phyloP scores from a whole-genome alignment of 164 flowering plant genomes.

The Macadamia tetraphylla region DNA sequence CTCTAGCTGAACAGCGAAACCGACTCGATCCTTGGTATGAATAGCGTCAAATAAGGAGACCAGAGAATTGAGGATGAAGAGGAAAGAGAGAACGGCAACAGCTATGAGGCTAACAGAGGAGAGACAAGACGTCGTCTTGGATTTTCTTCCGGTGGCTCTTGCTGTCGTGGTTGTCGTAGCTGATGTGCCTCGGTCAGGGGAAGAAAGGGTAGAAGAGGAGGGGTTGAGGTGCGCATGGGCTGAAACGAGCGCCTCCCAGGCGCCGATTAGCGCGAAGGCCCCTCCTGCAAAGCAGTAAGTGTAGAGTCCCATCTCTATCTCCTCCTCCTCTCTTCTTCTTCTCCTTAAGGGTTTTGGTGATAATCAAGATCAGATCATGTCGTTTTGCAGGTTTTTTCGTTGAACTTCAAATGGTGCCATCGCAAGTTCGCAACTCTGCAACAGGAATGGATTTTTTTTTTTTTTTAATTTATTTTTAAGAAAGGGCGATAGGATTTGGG shows the following conservation, averaged over 20 bases:
- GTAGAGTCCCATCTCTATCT: conserved; percentile 51
- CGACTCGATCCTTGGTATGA: conserved; percentile 45
- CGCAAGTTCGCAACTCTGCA: too few relatives aligned
- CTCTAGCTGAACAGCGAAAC: conserved; percentile 59
- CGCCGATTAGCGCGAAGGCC: conserved; percentile 56
- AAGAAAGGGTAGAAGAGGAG: conserved; percentile 16
- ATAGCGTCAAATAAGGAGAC: conserved; percentile 47
- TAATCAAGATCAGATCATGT: too few relatives aligned
- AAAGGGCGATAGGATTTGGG: too few relatives aligned
- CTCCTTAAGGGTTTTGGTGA: too few relatives aligned
- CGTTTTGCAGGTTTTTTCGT: too few relatives aligned
- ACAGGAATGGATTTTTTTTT: too few relatives aligned
- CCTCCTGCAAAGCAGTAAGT: conserved; percentile 48
- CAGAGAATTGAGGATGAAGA: conserved; percentile 45
- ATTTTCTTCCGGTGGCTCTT: background rate
- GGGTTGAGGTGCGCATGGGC: conserved; percentile 10
- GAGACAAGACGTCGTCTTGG: conserved; percentile 5
- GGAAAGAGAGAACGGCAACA: conserved; percentile 31
- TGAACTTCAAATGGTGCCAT: too few relatives aligned
- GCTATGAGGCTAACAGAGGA: conserved; percentile 20
- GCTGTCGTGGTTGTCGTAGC: background rate
- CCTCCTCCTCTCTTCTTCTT: background rate
- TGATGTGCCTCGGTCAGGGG: conserved; percentile 5
- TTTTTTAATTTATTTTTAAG: too few relatives aligned
- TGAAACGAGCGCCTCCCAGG: conserved; percentile 41